A percentile compares a stretch with the other conserved stretches of the same genome.
phyloP scores from a whole-genome alignment of 305 asterid species.

The Ajuga reptans region DNA sequence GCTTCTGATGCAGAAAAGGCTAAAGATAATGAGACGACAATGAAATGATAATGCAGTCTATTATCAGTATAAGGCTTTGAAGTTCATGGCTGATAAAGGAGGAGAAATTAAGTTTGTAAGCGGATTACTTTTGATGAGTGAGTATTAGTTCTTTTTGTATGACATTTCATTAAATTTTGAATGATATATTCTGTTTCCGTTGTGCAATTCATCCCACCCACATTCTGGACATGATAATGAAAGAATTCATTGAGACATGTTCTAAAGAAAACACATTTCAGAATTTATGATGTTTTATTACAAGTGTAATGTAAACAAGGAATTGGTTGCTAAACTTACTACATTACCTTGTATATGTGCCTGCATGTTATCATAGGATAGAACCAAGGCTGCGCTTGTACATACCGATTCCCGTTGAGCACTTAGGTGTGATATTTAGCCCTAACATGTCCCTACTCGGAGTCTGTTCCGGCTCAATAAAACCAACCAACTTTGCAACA shows the following conservation, averaged over 20 bases:
- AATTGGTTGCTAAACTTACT: background rate
- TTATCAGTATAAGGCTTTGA: constrained; percentile 3
- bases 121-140: constrained; percentile 10
- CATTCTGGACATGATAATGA: background rate
- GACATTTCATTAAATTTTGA: constrained; percentile 9
- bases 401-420: constrained; percentile 37
- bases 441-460: constrained; percentile 66
- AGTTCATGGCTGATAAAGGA: background rate
- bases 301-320: constrained; percentile 2
- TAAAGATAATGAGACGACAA: constrained; percentile 20
- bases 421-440: constrained; percentile 43
- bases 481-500: constrained; percentile 63
- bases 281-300: background rate
- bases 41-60: background rate
- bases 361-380: constrained; percentile 28
- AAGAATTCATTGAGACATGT: background rate
- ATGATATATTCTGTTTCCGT: background rate
- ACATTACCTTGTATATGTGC: background rate
- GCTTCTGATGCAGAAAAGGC: constrained; percentile 18
- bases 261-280: background rate
- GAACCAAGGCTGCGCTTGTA: constrained; percentile 60
- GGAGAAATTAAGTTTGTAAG: background rate
- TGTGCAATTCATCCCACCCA: background rate
- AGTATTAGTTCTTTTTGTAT: constrained; percentile 14
- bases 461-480: constrained; percentile 47